Evolutionary conservation across 352 stramenopile species (phyloP), one percentile per base, ranked within the genome.

Genomic region (Pythium oligandrum): DNA sequence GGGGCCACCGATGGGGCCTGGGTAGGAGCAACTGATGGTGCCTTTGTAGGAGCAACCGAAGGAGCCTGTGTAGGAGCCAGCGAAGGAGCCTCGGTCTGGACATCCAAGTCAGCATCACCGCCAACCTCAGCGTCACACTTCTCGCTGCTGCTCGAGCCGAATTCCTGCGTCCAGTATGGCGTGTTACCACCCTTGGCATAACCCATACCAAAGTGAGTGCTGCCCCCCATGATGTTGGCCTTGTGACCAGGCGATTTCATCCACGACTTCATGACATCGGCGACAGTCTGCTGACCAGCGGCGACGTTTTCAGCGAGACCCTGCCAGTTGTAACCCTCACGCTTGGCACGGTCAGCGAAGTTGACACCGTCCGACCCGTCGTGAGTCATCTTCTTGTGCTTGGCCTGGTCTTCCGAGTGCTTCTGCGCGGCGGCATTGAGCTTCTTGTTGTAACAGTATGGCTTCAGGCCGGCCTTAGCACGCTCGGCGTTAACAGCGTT

Each of bases 351-450:
- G 17, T 26, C 17, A 26, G 17, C 17, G 33, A 69, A 37, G 11
- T 67, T 56, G 31, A 61, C 68, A 32, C 71, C 74, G 48, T 84
- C 50, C 6, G 49, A 57, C 11, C 71, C 71, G 9, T 71, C 60
- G 55, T 84, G 73, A 1, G 45, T 62, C 73, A 84, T 79, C 32
- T 46, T 55, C 57, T 68, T 77, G 12, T 57, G 45, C 30, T 37
- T 52, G 17, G 74, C 70, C 46, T 78, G 66, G 44, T 82, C 69
- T 37, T 72, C 36, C 6, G 74, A 80, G 51, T 84, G 71, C 4
- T 57, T 59, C 34, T 61, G 61, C 6, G 74, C 69, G 33, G 74
- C 70, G 30, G 54, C 64, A 32, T 62, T 45, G 9, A 85, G 67
- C 44, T 59, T 63, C 3, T 51, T 43, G 59, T 82, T 65, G 38